Conservation (phyloP, 306 rosid genomes). For the Quercus engelmannii region DNA sequence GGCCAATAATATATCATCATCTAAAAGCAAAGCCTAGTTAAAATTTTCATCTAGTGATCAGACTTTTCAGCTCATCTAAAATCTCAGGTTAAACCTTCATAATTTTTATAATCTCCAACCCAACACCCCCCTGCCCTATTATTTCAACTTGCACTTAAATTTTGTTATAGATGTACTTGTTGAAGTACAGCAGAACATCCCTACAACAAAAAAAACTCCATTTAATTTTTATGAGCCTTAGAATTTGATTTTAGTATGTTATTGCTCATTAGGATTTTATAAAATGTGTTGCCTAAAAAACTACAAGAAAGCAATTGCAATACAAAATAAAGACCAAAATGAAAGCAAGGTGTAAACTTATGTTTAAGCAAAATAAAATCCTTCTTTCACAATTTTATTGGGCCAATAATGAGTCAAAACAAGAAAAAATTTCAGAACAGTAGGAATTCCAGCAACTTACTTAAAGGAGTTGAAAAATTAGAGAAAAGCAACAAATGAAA, state of each 20-base stretch:
- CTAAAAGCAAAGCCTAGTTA: background rate
- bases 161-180: too few relatives aligned
- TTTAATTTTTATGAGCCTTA: too few relatives aligned
- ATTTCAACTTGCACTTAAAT: too few relatives aligned
- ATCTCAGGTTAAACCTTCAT: background rate
- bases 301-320: background rate
- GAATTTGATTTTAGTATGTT: too few relatives aligned
- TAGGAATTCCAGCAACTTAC: background rate
- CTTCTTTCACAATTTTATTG: background rate
- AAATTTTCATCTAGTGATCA: background rate
- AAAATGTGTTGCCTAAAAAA: background rate
- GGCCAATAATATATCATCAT: background rate
- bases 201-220: too few relatives aligned
- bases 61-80: background rate
- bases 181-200: too few relatives aligned
- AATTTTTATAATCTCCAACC: too few relatives aligned
- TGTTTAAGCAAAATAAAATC: background rate
- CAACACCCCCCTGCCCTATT: too few relatives aligned
- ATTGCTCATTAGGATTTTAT: background rate
- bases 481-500: background rate
- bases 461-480: background rate
- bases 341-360: background rate
- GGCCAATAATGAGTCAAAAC: background rate
- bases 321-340: background rate
- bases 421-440: background rate